Base-by-base conservation (phyloP, 495 filamentous ascomycete genomes). In the Tuber microsphaerosporum region DNA sequence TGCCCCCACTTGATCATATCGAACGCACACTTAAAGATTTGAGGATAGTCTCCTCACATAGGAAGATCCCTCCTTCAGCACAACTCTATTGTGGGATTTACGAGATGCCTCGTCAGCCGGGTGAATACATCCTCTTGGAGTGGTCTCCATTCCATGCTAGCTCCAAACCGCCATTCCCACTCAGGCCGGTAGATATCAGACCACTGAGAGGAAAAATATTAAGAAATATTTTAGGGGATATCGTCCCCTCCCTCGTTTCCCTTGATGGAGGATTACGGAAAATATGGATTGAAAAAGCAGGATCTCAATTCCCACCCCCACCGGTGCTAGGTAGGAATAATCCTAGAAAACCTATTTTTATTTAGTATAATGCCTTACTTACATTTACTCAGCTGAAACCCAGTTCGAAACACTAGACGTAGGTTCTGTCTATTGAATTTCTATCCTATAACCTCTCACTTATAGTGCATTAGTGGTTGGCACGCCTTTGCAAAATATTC, bases 41-140 rank as follows among this genome's bases (percentile, higher is more conserved):
- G 16, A 3, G 44, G 9, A 45, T 17, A 1, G 31, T 79, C 14
- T n/a, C 41, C 43, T 10, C 14, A 2, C 9, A 48, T 20, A 39
- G 69, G 34, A 16, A 2, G 2, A 31, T 78, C 22, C 77, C 75
- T 3, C 6, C 12, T 26, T 4, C 76, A 43, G 71, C 68, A 70
- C 20, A 31, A 46, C 22, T 79, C 0, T 79, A 42, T 70, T 69
- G 77, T 14, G 75, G 77, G 31, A 31, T 78, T 14, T 72, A 75
- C 9, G 69, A 76, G 26, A 72, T 41, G 14, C 68, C 44, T 22
- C 16, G 20, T 17, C 26, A n/a, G 31, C 45, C 74, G 7, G 44
- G 42, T 8, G 4, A 69, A 5, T 46, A 77, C 26, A 69, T 76
- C 39, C 31, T 70, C 39, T 69, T 77, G 8, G 51, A 34, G 22